Evolutionary conservation across 805 yeast genomes (phyloP), one percentile per base, ranked within the genome.

Genomic region (Yamadazyma scolyti): DNA sequence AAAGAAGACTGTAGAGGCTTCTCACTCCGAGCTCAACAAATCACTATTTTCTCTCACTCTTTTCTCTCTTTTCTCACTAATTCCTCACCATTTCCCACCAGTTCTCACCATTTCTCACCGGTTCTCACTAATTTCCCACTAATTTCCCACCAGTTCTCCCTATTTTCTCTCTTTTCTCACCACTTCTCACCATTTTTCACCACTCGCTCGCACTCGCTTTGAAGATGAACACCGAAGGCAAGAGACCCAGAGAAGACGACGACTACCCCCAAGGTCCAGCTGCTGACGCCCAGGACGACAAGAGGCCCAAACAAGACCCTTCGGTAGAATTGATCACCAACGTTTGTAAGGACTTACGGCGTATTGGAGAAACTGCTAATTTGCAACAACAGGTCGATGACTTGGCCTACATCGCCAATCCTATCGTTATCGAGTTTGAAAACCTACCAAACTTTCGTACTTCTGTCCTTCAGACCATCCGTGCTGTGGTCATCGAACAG

Each of bases 401-500:
- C 54, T 69, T 83, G 26, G 79, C 83, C 35, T 77, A 76, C 47
- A 77, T 84, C 45, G 70, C 82, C 21, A 75, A 71, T 32, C 83
- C 85, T 1, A 77, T 82, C 24, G 75, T 73, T 23, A 75, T 74
- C 20, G 84, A 79, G 45, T 75, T 78, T 47, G 84, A 75, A 42
- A 71, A 67, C 40, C 79, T 79, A 33, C 79, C 74, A 37, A 68
- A 68, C 30, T 73, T 81, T 40, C 67, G 85, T 37, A 60, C 58
- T 20, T 75, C 81, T 3, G 61, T 85, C 13, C 58, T 85, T 37
- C 67, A 71, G 28, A 82, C 85, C 2, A 50, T 88, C 16, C 71
- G 72, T 33, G 85, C 95, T 2, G 72, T 84, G 25, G 68, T 82
- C 8, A 58, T 74, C 17, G 97, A 93, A 56, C 96, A 90, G 56